A percentile compares a stretch with the other conserved stretches of the same genome.
Conservation (phyloP, 345 rosid species). For the Jatropha curcas region DNA sequence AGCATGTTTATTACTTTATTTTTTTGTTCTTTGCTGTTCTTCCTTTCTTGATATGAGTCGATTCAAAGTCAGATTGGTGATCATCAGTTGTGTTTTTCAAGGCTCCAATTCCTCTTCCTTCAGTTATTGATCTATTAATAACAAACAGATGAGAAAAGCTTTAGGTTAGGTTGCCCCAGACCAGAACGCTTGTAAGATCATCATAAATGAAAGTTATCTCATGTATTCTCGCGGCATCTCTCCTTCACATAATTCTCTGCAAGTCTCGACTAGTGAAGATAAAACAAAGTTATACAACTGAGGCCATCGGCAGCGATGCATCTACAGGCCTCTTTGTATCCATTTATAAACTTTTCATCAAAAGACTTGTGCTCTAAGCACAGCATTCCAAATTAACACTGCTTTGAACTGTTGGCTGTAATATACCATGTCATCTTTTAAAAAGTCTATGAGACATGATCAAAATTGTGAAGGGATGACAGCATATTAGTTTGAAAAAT, state of each 20-base stretch:
- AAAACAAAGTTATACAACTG: constrained; percentile 83
- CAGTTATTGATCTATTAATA: constrained; percentile 8
- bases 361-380: constrained; percentile 70
- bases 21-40: constrained; percentile 81
- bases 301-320: constrained; percentile 97
- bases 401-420: background rate
- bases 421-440: background rate
- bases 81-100: constrained; percentile 79
- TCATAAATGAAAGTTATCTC: constrained; percentile 92
- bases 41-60: constrained; percentile 78
- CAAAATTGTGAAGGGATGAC: background rate
- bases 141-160: constrained; percentile 1
- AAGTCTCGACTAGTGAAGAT: constrained; percentile 85
- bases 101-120: constrained; percentile 98
- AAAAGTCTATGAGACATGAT: background rate
- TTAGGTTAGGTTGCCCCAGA: constrained; percentile 5
- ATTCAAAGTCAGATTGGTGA: constrained; percentile 80
- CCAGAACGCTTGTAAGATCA: constrained; percentile 87
- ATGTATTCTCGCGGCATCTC: constrained; percentile 86
- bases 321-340: constrained; percentile 80
- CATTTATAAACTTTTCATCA: constrained; percentile 88
- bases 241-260: constrained; percentile 86
- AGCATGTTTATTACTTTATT: constrained; percentile 45
- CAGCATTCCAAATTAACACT: background rate
- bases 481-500: background rate